Base-by-base conservation (phyloP, 2,329 filamentous ascomycete genomes). In the Phoma sp. region DNA sequence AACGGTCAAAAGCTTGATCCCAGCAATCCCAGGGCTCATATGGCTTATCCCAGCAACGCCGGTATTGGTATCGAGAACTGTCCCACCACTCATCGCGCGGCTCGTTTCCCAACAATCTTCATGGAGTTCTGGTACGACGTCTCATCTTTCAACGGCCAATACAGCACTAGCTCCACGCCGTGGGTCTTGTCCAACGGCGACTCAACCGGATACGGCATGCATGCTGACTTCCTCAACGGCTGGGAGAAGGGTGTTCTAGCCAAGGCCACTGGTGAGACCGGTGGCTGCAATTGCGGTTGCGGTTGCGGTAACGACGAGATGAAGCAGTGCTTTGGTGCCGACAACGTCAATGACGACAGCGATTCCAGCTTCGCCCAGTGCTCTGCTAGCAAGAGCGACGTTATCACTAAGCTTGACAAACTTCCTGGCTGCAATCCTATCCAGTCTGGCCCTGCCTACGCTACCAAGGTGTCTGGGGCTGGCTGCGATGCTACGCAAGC, bases 41-140 rank as follows among this genome's bases (percentile, higher is more conserved):
- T 75, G 71, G 69, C 80, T 9, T 82, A 79, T 49, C 73, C 74
- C 12, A 68, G 57, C 29, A 61, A 50, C 19, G 38, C 47, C 17
- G 70, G 72, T 29, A 51, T 62, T 9, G 72, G 70, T 24, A 53
- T 72, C 31, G 73, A 74, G 40, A 69, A 70, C 43, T 76, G 73
- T 56, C 73, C 73, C 25, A 55, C 54, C 0, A 69, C 64, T 21
- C 68, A 71, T 55, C 64, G 69, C 25, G 63, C 58, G 27, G 70
- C 70, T 17, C 66, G 72, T 10, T 73, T 76, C 61, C 74, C 74
- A 10, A 68, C 67, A 33, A 72, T 76, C 49, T 76, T 76, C 61
- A 70, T 75, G 19, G 74, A 76, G 57, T 76, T 75, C 55, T 76
- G 73, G 73, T 76, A 73, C 45, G 72, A 76, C 48, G 58, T 73